Percentiles rank a stretch among this genome's conserved stretches.
Conservation (phyloP, 2,329 filamentous ascomycete genomes). For the Fusarium odoratissimum region DNA sequence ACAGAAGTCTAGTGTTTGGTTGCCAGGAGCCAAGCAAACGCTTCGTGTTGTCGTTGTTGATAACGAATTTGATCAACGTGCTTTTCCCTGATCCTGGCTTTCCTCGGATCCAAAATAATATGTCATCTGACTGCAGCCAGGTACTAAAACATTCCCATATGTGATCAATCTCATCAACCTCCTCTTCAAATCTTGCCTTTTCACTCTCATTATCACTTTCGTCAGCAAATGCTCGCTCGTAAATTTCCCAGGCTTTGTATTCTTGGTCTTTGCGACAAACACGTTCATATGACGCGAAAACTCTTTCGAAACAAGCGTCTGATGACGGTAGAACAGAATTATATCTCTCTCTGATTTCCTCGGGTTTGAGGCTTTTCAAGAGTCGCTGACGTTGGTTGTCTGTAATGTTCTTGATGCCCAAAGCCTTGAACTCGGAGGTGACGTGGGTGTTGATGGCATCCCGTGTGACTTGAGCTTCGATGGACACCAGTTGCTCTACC, state of each 20-base stretch:
- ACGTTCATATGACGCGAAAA: not conserved
- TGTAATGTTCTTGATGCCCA: fast-evolving
- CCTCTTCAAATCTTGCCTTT: no score
- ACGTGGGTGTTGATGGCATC: no score
- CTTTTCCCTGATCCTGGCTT: slow-evolving; percentile 11
- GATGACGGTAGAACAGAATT: fast-evolving
- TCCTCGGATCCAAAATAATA: not conserved
- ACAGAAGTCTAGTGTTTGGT: fast-evolving
- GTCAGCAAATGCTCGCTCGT: fast-evolving
- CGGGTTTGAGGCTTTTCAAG: not conserved
- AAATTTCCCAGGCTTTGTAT: fast-evolving
- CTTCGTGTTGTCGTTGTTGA: fast-evolving
- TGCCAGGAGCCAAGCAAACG: fast-evolving
- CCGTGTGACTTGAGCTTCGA: no score
- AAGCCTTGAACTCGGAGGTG: no score
- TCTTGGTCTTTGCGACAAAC: fast-evolving
- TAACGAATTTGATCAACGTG: not conserved
- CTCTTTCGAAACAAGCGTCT: not conserved
- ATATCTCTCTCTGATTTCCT: not conserved
- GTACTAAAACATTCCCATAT: fast-evolving
- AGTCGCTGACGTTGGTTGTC: not conserved
- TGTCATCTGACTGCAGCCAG: not conserved
- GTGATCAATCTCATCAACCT: fast-evolving
- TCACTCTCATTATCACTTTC: not conserved
- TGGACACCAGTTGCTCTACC: no score